phyloP scores from a whole-genome alignment of 306 rosid genomes.

The Corylus heterophylla region DNA sequence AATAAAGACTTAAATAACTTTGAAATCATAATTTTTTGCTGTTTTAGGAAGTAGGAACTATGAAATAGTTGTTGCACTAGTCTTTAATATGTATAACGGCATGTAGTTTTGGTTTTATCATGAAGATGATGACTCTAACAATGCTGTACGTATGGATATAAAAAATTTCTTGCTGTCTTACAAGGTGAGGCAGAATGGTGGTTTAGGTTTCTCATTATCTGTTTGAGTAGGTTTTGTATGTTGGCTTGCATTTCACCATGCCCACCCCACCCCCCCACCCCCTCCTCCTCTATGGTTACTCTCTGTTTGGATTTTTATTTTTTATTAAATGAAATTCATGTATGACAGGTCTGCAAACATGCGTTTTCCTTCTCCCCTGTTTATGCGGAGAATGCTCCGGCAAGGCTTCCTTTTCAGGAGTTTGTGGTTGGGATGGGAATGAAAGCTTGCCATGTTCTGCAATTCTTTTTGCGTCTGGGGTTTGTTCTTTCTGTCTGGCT shows the following conservation, averaged over 20 bases:
- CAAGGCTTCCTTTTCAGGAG: slow-evolving; percentile 96
- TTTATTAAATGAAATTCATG: not conserved
- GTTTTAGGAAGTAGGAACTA: not conserved
- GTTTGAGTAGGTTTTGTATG: not conserved
- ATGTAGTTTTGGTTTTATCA: not conserved
- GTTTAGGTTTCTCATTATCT: no score
- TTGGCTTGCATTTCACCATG: no score
- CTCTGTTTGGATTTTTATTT: not conserved
- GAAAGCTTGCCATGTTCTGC: slow-evolving; percentile 97
- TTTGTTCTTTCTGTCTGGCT: slow-evolving; percentile 99
- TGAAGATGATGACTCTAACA: not conserved
- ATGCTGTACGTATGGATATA: not conserved
- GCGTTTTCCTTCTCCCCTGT: slow-evolving; percentile 95
- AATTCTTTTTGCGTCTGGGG: slow-evolving; percentile 88
- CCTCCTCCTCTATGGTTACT: no score
- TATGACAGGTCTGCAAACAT: slow-evolving; percentile 93
- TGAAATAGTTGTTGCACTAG: not conserved
- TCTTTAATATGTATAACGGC: not conserved
- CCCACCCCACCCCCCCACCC: not conserved
- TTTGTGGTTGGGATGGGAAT: slow-evolving; percentile 95
- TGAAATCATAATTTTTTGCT: not conserved
- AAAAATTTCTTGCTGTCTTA: not conserved
- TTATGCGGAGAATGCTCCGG: slow-evolving; percentile 95
- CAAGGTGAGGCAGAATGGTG: not conserved
- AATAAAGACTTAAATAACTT: not conserved